phyloP scores from a whole-genome alignment of 2,329 filamentous ascomycete genomes.

The Fusarium globosum region DNA sequence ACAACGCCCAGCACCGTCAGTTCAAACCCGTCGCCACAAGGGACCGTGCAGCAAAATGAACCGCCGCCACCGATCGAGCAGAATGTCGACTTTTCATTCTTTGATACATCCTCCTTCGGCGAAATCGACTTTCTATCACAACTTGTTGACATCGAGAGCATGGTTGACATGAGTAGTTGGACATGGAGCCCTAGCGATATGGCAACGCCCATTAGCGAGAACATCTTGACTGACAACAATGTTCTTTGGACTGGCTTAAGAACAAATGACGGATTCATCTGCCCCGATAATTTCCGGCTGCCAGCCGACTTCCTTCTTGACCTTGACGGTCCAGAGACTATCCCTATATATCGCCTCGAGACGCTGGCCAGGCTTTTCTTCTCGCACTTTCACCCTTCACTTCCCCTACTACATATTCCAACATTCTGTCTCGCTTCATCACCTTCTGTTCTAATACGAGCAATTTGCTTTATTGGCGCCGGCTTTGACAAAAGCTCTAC shows the following conservation, averaged over 20 bases:
- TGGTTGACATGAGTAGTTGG: not conserved
- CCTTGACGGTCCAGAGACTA: not conserved
- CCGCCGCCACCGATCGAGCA: not conserved
- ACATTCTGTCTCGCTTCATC: not conserved
- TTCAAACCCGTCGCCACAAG: not conserved
- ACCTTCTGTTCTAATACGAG: not conserved
- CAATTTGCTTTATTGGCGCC: not conserved
- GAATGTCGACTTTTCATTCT: not conserved
- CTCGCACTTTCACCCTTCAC: not conserved
- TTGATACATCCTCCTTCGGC: not conserved
- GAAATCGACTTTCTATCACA: not conserved
- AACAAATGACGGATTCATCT: not conserved
- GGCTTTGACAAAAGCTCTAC: not conserved
- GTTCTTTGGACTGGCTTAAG: rapidly evolving
- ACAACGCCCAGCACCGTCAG: not conserved
- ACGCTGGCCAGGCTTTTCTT: not conserved
- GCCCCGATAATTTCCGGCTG: not conserved
- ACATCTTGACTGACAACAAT: not conserved
- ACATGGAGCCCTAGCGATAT: not conserved
- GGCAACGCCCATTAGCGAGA: not conserved
- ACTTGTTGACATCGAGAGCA: not conserved
- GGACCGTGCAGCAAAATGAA: not conserved
- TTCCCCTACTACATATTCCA: not conserved
- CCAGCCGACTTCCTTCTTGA: not conserved
- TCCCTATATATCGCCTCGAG: not conserved